These are phyloP conservation scores for Boletus mariae DNA, from an alignment of 1,284 basidiomycete species.

Conservation along the genomic window DNA sequence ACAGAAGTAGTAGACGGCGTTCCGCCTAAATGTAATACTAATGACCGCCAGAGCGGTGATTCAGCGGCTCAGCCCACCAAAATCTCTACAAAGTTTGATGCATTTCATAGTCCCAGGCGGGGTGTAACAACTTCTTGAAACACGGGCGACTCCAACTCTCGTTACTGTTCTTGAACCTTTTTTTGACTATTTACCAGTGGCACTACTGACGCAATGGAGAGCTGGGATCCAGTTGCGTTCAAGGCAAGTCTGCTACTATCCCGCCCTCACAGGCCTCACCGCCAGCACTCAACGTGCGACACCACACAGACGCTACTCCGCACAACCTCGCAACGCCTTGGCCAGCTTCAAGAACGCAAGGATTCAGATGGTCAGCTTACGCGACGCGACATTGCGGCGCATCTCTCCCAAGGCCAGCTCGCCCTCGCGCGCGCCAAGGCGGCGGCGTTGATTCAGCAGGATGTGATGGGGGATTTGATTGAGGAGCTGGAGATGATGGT, in stretches of 20 bases:
- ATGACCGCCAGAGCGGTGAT: background rate
- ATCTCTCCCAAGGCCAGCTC: slow-evolving; percentile 58
- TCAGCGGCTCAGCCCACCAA: background rate
- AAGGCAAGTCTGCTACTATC: slow-evolving; percentile 40
- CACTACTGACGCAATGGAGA: slow-evolving; percentile 21
- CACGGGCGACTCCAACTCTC: background rate
- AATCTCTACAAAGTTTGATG: slow-evolving; percentile 1
- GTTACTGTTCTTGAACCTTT: background rate
- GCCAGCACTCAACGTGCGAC: background rate
- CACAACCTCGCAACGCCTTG: slow-evolving; percentile 59
- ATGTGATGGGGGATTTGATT: slow-evolving; percentile 55
- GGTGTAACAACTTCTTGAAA: background rate
- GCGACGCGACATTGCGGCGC: slow-evolving; percentile 61
- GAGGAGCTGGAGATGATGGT: slow-evolving; percentile 66
- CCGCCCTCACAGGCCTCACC: background rate
- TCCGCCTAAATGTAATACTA: background rate
- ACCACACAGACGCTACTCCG: slow-evolving; percentile 54
- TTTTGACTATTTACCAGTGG: too few species aligned
- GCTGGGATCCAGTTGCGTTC: slow-evolving; percentile 44
- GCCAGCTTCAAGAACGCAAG: slow-evolving; percentile 64
- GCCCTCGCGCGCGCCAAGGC: slow-evolving; percentile 65
- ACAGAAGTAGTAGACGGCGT: slow-evolving; percentile 1
- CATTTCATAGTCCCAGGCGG: background rate
- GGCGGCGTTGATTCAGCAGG: slow-evolving; percentile 61
- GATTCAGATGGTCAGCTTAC: slow-evolving; percentile 60